Evolutionary conservation across 225 moss, liverwort and hornwort species (phyloP), one percentile per base, ranked within the genome.

Genomic region (Physcomitrium patens): DNA sequence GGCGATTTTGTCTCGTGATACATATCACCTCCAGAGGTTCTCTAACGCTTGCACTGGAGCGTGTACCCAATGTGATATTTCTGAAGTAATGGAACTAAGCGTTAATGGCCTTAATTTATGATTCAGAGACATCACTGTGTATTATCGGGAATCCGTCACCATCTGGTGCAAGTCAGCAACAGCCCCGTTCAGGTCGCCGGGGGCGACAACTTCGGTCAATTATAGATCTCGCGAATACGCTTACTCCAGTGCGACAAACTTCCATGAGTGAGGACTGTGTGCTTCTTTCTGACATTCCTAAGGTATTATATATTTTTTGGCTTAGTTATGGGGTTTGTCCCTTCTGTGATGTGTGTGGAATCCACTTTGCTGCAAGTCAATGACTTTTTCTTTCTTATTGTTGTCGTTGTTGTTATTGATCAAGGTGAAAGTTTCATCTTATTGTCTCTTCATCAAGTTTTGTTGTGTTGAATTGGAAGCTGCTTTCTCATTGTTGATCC

Each of bases 231-330:
- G 5, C 31, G 31, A 37, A 37, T 37, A 37, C 2, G 5, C 31
- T 93, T 9, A 80, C 79, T 45, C 79, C 85, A n/a, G 56, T 75
- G 46, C 58, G 84, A 72, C 71, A 60, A 63, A 57, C 77, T 70
- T 51, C 71, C 56, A 63, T 68, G 45, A 71, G 72, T 57, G 87
- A 88, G 60, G 87, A 85, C 57, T 88, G 87, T 70, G 85, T 88
- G 20, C 54, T 61, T 57, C 75, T 88, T 19, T 53, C 70, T 19
- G 87, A 82, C 22, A 77, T 74, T 49, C 85, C 80, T 10, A 82
- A 84, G 87, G 87, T 88, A 82, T 61, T 44, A 0, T 46, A 49
- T 7, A 18, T 42, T 46, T 22, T 63, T 68, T 19, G 14, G 1
- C 48, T 22, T 13, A 3, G 4, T 11, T 61, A 19, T 10, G 0